Evolutionary conservation across 2,329 filamentous ascomycete species (phyloP).

Genomic region (Cladosporium sp.): DNA sequence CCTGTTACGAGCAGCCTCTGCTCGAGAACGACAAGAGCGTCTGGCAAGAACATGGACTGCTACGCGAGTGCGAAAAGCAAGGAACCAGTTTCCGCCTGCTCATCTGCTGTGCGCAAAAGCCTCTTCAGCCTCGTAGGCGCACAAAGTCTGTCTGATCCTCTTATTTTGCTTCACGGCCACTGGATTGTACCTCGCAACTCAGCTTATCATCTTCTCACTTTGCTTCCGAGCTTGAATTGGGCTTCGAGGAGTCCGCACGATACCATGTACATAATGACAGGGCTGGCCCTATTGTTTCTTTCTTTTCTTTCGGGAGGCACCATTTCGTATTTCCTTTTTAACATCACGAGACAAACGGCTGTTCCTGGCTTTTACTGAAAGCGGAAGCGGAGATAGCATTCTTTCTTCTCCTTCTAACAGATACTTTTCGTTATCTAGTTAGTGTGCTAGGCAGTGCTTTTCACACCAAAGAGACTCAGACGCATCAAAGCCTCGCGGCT

Average conservation of each 20-base stretch:
- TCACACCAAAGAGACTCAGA: not conserved
- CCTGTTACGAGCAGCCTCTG: conserved; percentile 74
- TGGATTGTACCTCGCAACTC: not conserved
- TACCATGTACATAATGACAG: not conserved
- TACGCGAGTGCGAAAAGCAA: conserved; percentile 82
- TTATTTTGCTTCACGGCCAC: not conserved
- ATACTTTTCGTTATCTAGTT: not conserved
- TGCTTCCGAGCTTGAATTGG: not conserved
- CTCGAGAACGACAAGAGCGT: conserved; percentile 61
- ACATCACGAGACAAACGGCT: not conserved
- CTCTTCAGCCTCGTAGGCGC: conserved; percentile 49
- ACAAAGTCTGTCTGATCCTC: conserved; percentile 47
- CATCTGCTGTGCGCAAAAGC: conserved; percentile 88
- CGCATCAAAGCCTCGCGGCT: not conserved
- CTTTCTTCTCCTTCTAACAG: not conserved
- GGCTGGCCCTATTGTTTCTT: not conserved
- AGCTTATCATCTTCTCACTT: not conserved
- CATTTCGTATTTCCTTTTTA: not conserved
- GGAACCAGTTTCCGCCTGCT: conserved; percentile 86
- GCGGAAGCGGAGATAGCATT: not conserved
- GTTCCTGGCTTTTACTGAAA: not conserved
- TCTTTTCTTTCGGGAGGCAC: not conserved
- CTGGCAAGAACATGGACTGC: conserved; percentile 72
- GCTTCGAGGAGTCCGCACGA: not conserved
- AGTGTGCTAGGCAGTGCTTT: not conserved